Evolutionary conservation across 164 flowering plant genomes (phyloP).

Genomic region (Buxus sempervirens): DNA sequence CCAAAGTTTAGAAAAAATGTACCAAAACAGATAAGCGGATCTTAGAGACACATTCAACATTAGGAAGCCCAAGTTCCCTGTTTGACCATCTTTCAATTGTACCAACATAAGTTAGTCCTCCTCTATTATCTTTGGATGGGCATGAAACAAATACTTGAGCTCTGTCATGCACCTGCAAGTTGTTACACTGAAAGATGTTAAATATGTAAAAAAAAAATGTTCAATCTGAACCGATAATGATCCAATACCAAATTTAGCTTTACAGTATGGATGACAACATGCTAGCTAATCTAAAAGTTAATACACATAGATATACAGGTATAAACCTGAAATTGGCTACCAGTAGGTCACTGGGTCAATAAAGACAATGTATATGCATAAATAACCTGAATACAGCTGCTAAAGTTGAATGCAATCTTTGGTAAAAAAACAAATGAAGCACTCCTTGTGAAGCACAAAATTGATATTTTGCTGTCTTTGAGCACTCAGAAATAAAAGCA

Average conservation of each 20-base stretch:
- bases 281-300: neutral
- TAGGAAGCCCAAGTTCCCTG: conserved; percentile 47
- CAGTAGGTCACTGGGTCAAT: no score
- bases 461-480: no score
- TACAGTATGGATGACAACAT: neutral
- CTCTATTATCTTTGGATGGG: conserved; percentile 30
- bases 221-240: neutral
- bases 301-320: no score
- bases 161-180: conserved; percentile 87
- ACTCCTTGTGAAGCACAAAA: no score
- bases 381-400: no score
- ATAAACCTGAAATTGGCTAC: no score
- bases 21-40: conserved; percentile 70
- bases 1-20: conserved; percentile 7
- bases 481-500: no score
- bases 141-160: conserved; percentile 88
- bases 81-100: conserved; percentile 76
- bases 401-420: no score
- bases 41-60: conserved; percentile 47
- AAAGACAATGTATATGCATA: no score
- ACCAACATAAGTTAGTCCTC: conserved; percentile 52
- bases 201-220: neutral
- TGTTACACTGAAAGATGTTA: conserved; percentile 2
- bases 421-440: no score
- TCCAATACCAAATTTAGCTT: neutral